These are phyloP conservation scores for Rhizopogon rudus DNA, from an alignment of 768 basidiomycete species.

Conservation along the genomic window DNA sequence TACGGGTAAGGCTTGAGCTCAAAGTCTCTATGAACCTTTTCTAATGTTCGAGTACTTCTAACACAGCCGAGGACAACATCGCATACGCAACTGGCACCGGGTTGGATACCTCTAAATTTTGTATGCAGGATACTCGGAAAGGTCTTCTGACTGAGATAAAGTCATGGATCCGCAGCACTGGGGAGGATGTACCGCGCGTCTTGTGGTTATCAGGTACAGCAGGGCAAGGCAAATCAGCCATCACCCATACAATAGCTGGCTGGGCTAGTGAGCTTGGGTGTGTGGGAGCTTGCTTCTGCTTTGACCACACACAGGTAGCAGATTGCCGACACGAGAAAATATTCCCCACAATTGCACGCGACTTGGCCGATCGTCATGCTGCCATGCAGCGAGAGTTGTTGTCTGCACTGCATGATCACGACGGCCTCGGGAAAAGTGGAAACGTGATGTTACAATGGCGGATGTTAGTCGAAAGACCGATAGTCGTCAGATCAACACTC, in stretches of 20 bases:
- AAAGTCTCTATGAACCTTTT: too few relatives aligned
- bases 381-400: background rate
- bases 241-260: constrained; percentile 14
- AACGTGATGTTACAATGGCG: too few relatives aligned
- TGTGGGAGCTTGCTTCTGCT: constrained; percentile 13
- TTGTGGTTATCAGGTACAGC: constrained; percentile 9
- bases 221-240: constrained; percentile 15
- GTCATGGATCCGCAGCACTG: constrained; percentile 6
- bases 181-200: background rate
- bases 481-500: too few relatives aligned
- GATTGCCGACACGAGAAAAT: background rate
- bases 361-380: background rate
- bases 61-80: too few relatives aligned
- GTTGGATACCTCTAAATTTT: background rate
- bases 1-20: too few relatives aligned
- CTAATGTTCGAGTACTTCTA: too few relatives aligned
- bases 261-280: constrained; percentile 2
- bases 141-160: constrained; percentile 9
- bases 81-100: background rate
- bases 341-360: background rate
- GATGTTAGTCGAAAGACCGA: too few relatives aligned
- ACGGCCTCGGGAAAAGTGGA: too few relatives aligned
- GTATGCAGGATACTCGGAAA: constrained; percentile 10
- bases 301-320: constrained; percentile 5
- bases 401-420: too few relatives aligned